A percentile compares a stretch with the other conserved stretches of the same genome.
These are phyloP conservation scores for Rhizophora mangle DNA, from an alignment of 345 rosid species.

Conservation along the genomic window DNA sequence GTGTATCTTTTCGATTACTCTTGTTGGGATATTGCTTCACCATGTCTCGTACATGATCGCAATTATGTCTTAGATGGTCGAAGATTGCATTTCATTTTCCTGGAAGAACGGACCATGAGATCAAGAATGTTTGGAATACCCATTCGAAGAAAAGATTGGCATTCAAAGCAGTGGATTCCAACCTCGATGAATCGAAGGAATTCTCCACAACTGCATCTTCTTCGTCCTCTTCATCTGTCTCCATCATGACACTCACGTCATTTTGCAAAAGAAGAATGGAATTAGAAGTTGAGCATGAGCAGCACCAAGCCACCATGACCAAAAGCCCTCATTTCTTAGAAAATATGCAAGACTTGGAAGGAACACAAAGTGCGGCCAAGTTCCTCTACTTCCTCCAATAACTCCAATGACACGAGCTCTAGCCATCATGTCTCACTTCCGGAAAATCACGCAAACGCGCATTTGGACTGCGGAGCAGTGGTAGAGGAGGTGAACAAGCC, in stretches of 20 bases:
- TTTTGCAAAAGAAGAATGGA: slow-evolving; percentile 1
- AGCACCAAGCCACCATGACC: slow-evolving; percentile 18
- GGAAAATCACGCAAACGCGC: slow-evolving; percentile 12
- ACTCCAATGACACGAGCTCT: slow-evolving; percentile 25
- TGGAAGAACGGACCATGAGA: slow-evolving; percentile 92
- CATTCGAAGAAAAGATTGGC: slow-evolving; percentile 59
- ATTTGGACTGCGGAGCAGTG: slow-evolving; percentile 8
- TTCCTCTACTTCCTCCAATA: slow-evolving; percentile 39
- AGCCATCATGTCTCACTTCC: slow-evolving; percentile 17
- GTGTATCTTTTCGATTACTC: too few relatives aligned
- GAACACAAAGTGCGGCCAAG: slow-evolving; percentile 32
- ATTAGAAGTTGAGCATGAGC: slow-evolving; percentile 2
- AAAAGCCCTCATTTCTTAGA: slow-evolving; percentile 16
- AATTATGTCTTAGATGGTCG: slow-evolving; percentile 62
- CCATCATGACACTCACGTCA: slow-evolving; percentile 16
- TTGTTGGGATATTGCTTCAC: too few relatives aligned
- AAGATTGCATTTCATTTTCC: slow-evolving; percentile 75
- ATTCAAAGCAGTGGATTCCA: slow-evolving; percentile 3
- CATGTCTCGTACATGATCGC: too few relatives aligned
- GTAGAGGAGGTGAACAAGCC: slow-evolving; percentile 66
- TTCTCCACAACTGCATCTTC: slow-evolving; percentile 13
- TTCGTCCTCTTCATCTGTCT: slow-evolving; percentile 25
- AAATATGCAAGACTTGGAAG: slow-evolving; percentile 6
- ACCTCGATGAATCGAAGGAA: slow-evolving; percentile 24
- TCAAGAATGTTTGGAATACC: slow-evolving; percentile 92